These are phyloP conservation scores for Tagetes patula DNA, from an alignment of 129 eudicot genomes.

Conservation along the genomic window DNA sequence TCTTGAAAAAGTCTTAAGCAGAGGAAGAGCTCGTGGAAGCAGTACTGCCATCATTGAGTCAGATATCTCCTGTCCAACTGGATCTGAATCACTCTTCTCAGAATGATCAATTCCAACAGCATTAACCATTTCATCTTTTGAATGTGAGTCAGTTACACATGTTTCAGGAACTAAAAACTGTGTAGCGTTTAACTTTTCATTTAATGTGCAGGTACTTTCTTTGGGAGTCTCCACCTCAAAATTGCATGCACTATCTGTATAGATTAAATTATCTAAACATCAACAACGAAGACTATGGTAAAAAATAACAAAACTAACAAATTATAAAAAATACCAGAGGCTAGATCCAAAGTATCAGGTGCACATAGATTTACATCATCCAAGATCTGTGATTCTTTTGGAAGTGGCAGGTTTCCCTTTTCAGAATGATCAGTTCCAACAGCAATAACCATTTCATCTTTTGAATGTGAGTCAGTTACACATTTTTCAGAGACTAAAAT, in stretches of 20 bases:
- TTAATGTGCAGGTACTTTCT: conserved; percentile 27
- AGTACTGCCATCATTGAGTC: conserved; percentile 82
- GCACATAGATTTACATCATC: conserved; percentile 43
- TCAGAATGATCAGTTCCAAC: conserved; percentile 42
- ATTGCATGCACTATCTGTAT: conserved; percentile 39
- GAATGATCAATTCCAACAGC: conserved; percentile 38
- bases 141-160: conserved; percentile 44
- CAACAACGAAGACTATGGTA: conserved; percentile 7
- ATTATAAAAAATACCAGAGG: conserved; percentile 45
- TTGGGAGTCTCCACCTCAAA: conserved; percentile 24
- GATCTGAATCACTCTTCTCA: conserved; percentile 61
- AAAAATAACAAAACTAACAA: conserved; percentile 9
- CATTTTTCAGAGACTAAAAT: conserved; percentile 40
- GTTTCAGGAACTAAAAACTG: conserved; percentile 40
- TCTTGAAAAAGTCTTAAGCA: conserved; percentile 72
- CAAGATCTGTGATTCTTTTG: conserved; percentile 36
- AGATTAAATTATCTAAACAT: conserved; percentile 13
- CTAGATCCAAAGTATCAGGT: conserved; percentile 69
- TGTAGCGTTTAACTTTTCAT: conserved; percentile 40
- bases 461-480: conserved; percentile 50
- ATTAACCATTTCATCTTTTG: conserved; percentile 47
- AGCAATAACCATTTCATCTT: conserved; percentile 42
- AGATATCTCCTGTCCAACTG: conserved; percentile 62
- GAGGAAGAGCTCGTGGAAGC: conserved; percentile 91
- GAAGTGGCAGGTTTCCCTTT: conserved; percentile 36